These are phyloP conservation scores for Amesomyces nigricolor DNA, from an alignment of 2,329 filamentous ascomycete genomes.

Conservation along the genomic window DNA sequence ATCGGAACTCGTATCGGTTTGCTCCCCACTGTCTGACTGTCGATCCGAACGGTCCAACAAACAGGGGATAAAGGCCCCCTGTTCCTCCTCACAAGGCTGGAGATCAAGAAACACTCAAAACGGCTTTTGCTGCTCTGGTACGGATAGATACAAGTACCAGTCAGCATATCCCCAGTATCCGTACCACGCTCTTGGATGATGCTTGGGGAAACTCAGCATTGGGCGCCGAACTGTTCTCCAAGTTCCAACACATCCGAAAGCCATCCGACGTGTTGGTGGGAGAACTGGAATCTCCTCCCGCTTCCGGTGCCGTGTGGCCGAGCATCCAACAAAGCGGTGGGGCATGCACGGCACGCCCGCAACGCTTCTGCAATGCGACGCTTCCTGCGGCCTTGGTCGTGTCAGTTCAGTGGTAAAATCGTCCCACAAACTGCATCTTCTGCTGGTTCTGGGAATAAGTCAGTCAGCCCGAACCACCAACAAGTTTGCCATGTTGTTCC, in stretches of 20 bases:
- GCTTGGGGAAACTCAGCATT: not conserved
- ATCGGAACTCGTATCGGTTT: conserved; percentile 9
- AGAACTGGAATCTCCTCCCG: not conserved
- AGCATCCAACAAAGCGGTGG: not conserved
- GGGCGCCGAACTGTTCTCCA: not conserved
- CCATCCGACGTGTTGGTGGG: not conserved
- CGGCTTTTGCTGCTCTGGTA: not conserved
- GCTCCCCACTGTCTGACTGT: not conserved
- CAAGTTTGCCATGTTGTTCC: not conserved
- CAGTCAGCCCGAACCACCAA: no score
- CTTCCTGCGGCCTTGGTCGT: conserved; percentile 3
- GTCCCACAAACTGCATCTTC: not conserved
- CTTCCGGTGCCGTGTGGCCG: not conserved
- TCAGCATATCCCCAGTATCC: not conserved
- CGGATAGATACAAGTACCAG: not conserved
- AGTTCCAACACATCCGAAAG: not conserved
- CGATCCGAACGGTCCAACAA: not conserved
- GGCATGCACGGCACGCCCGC: conserved; percentile 2
- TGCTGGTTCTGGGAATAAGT: conserved; percentile 4
- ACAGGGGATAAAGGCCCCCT: not conserved
- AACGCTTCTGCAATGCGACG: conserved; percentile 15
- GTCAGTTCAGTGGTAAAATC: conserved; percentile 4
- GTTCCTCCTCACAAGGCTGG: no score
- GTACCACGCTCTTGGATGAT: not conserved
- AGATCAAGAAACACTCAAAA: not conserved